Conservation (phyloP, 345 rosid species). For the Carallia brachiata region DNA sequence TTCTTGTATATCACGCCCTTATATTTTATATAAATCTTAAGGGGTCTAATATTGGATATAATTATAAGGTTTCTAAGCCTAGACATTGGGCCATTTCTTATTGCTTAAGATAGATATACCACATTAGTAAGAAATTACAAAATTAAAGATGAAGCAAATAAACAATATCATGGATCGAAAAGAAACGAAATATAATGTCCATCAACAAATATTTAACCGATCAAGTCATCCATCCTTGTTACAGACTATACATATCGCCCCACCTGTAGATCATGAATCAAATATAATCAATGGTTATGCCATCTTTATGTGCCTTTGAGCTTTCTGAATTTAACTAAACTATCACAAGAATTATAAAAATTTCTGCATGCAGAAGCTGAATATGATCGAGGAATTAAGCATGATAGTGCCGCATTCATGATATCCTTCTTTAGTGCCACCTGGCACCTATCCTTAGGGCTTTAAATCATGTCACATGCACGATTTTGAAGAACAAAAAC, state of each 20-base stretch:
- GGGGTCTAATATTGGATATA: too few relatives aligned
- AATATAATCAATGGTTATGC: neutral
- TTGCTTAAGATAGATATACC: too few relatives aligned
- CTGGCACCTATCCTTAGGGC: neutral
- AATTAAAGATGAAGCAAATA: too few relatives aligned
- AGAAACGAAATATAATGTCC: neutral
- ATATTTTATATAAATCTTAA: too few relatives aligned
- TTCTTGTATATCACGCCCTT: too few relatives aligned
- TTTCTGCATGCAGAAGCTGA: neutral
- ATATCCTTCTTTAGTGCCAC: neutral
- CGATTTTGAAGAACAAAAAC: neutral
- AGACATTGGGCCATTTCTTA: too few relatives aligned
- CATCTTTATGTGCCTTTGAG: neutral
- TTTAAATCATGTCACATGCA: slow-evolving; percentile 22
- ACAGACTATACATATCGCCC: neutral
- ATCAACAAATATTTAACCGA: neutral
- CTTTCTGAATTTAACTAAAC: neutral
- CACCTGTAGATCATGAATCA: neutral
- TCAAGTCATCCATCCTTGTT: slow-evolving; percentile 7
- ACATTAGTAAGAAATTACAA: too few relatives aligned
- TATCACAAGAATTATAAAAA: neutral
- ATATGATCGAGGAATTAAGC: neutral
- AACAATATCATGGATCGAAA: neutral
- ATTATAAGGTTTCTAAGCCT: too few relatives aligned
- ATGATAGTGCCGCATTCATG: neutral